These are phyloP conservation scores for Didymella pomorum DNA, from an alignment of 2,329 filamentous ascomycete species.

Conservation along the genomic window DNA sequence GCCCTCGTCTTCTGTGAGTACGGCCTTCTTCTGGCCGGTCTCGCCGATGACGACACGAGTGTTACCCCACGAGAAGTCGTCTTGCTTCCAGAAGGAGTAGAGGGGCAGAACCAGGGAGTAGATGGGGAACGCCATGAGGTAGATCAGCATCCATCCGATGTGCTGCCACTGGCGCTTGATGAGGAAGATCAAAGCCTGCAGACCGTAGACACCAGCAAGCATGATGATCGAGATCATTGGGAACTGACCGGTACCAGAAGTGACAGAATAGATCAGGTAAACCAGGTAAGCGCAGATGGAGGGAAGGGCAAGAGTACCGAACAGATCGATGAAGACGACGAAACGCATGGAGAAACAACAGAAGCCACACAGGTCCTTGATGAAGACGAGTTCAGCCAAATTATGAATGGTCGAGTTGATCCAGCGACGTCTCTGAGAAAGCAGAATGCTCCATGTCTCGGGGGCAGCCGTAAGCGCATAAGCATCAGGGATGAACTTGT, in stretches of 20 bases:
- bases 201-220: conserved; percentile 89
- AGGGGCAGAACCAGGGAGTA: conserved; percentile 90
- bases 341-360: conserved; percentile 99
- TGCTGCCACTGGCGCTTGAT: conserved; percentile 98
- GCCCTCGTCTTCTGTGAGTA: conserved; percentile 80
- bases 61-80: conserved; percentile 99
- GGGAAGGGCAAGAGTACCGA: conserved; percentile 90
- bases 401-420: conserved; percentile 99
- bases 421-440: conserved; percentile 98
- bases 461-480: conserved; percentile 94
- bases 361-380: conserved; percentile 97
- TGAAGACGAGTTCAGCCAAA: conserved; percentile 84
- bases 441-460: conserved; percentile 89
- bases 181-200: conserved; percentile 96
- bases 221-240: conserved; percentile 88
- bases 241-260: conserved; percentile 74
- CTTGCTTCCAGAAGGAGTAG: conserved; percentile 99
- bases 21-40: conserved; percentile 87
- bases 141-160: conserved; percentile 99
- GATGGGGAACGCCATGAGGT: conserved; percentile 92
- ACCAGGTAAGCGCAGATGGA: conserved; percentile 86
- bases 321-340: conserved; percentile 91
- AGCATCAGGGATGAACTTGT: conserved; percentile 94
- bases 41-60: conserved; percentile 97
- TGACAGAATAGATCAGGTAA: conserved; percentile 84